Evolutionary conservation across 345 rosid genomes (phyloP).

Genomic region (Hevea brasiliensis): DNA sequence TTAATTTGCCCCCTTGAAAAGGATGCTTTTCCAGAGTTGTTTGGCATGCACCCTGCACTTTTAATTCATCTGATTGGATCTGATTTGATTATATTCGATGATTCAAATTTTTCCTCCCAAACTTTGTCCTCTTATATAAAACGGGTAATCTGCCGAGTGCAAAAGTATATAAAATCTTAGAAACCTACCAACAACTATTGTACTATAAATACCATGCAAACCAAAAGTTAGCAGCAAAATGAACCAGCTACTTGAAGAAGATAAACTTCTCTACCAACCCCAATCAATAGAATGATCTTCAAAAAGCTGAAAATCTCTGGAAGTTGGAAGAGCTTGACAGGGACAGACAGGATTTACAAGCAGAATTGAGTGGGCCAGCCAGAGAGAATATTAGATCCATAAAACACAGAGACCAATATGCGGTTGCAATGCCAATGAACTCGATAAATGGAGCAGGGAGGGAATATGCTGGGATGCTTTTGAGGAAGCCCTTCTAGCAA

Average conservation of each 20-base stretch:
- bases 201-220: not conserved
- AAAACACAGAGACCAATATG: not conserved
- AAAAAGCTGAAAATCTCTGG: not conserved
- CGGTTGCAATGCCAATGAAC: constrained; percentile 18
- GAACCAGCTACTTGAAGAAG: not conserved
- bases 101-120: too few species aligned
- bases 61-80: too few species aligned
- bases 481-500: constrained; percentile 19
- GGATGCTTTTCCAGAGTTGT: too few species aligned
- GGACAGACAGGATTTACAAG: constrained; percentile 26
- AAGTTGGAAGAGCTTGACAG: constrained; percentile 12
- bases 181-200: not conserved
- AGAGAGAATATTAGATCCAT: not conserved
- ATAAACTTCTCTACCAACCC: constrained; percentile 3
- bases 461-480: constrained; percentile 19
- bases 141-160: too few species aligned
- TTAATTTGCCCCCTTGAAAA: too few species aligned
- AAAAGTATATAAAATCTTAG: not conserved
- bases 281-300: constrained; percentile 2
- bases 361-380: not conserved
- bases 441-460: not conserved
- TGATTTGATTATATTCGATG: too few species aligned
- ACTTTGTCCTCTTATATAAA: too few species aligned
- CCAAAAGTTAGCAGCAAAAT: not conserved
- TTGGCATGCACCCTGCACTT: too few species aligned